These are phyloP conservation scores for Populus hybrid DNA, from an alignment of 441 rosid genomes.

Conservation along the genomic window DNA sequence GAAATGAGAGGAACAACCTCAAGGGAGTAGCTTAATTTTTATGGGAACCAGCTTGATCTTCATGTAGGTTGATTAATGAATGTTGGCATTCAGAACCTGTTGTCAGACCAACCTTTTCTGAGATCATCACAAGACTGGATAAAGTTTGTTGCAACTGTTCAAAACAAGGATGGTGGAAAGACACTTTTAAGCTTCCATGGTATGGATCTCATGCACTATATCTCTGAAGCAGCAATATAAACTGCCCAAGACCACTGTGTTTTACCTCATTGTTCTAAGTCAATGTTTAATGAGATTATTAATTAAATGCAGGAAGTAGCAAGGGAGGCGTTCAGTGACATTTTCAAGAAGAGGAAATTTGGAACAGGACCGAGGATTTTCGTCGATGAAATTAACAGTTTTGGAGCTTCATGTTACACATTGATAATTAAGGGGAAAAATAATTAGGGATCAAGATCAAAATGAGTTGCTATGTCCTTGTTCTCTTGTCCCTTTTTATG, in stretches of 20 bases:
- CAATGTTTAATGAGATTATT: too few relatives aligned
- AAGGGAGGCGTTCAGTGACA: constrained; percentile 2
- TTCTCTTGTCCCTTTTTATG: constrained; percentile 20
- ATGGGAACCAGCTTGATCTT: background rate
- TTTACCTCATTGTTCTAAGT: background rate
- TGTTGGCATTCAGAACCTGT: constrained; percentile 67
- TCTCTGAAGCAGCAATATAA: background rate
- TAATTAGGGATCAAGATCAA: constrained; percentile 5
- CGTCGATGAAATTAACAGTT: background rate
- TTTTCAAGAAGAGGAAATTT: background rate
- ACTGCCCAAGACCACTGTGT: background rate
- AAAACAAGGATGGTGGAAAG: constrained; percentile 86
- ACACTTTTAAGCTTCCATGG: constrained; percentile 74
- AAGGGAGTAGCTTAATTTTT: background rate
- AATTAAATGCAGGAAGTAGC: constrained; percentile 34
- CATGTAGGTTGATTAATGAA: constrained; percentile 68
- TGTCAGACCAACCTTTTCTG: constrained; percentile 62
- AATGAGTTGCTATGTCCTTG: constrained; percentile 2
- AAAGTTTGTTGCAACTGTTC: constrained; percentile 56
- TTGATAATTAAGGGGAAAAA: background rate
- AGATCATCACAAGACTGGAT: constrained; percentile 68
- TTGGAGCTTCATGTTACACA: background rate
- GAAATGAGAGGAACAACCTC: background rate
- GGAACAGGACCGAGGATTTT: constrained; percentile 10
- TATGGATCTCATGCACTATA: constrained; percentile 17